Conservation (phyloP, 2,329 filamentous ascomycete genomes). For the Raffaelea deltoideospora region DNA sequence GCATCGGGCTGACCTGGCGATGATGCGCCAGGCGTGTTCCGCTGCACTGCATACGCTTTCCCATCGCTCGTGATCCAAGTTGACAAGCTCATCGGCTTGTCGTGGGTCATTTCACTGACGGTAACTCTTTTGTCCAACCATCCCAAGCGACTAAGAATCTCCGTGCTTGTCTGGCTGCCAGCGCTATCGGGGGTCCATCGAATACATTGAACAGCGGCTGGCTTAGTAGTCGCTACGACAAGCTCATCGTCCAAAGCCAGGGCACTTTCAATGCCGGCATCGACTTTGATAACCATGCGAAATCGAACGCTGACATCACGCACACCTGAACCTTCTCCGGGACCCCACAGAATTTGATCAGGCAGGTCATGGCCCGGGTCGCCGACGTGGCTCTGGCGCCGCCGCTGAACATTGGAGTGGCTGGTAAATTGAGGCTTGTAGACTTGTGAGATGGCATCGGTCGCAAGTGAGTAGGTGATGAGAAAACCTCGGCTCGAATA, state of each 20-base stretch:
- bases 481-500: constrained; percentile 76
- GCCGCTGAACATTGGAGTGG: constrained; percentile 45
- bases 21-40: constrained; percentile 18
- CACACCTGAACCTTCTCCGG: constrained; percentile 70
- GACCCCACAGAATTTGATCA: constrained; percentile 53
- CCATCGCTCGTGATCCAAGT: constrained; percentile 88
- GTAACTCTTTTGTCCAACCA: constrained; percentile 69
- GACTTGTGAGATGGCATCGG: constrained; percentile 65
- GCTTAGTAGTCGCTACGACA: constrained; percentile 79
- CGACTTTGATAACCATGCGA: constrained; percentile 94
- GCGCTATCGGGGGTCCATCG: constrained; percentile 76
- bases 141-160: constrained; percentile 72
- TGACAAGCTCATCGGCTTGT: constrained; percentile 88
- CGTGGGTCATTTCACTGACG: constrained; percentile 77
- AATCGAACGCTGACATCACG: constrained; percentile 83
- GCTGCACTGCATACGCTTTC: constrained; percentile 79
- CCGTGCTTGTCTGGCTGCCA: constrained; percentile 77
- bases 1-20: constrained; percentile 18
- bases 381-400: constrained; percentile 45
- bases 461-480: constrained; percentile 86
- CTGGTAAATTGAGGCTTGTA: constrained; percentile 71
- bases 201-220: constrained; percentile 92
- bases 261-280: constrained; percentile 80
- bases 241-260: constrained; percentile 86
- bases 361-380: constrained; percentile 38